A percentile compares a stretch with the other conserved stretches of the same genome.
These are phyloP conservation scores for Styphnolobium japonicum DNA, from an alignment of 306 rosid species.

Conservation along the genomic window DNA sequence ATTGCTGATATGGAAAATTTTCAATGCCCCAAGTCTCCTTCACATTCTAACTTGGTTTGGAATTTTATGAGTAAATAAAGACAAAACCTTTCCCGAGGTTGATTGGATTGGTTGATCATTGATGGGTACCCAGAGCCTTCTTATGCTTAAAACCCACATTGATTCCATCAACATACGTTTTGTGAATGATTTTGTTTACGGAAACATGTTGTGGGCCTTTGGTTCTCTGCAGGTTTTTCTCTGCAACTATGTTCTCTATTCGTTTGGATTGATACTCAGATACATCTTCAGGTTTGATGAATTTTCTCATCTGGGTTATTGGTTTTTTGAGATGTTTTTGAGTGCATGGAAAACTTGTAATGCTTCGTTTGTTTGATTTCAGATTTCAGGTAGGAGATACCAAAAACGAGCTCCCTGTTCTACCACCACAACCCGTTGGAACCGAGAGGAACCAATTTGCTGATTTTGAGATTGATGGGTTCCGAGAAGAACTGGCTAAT, in stretches of 20 bases:
- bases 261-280: constrained; percentile 38
- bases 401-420: background rate
- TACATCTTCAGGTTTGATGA: constrained; percentile 48
- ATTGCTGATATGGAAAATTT: constrained; percentile 10
- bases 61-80: background rate
- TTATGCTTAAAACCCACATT: constrained; percentile 34
- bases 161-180: constrained; percentile 29
- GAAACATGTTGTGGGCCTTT: constrained; percentile 43
- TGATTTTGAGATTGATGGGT: constrained; percentile 28
- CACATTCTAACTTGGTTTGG: constrained; percentile 23
- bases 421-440: background rate
- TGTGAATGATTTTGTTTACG: constrained; percentile 33
- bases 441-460: background rate
- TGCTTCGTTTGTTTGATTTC: background rate
- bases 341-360: background rate
- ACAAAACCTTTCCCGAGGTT: background rate
- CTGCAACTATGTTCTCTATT: constrained; percentile 31
- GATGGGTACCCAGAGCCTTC: constrained; percentile 42
- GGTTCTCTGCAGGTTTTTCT: constrained; percentile 37
- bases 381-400: constrained; percentile 44
- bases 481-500: constrained; percentile 31
- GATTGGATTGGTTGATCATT: constrained; percentile 2
- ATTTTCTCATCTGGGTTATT: background rate
- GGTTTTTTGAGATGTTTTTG: background rate
- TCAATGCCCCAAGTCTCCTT: background rate